A percentile compares a stretch with the other conserved stretches of the same genome.
These are phyloP conservation scores for Monosporascus sp. DNA, from an alignment of 2,329 filamentous ascomycete species.

Conservation along the genomic window DNA sequence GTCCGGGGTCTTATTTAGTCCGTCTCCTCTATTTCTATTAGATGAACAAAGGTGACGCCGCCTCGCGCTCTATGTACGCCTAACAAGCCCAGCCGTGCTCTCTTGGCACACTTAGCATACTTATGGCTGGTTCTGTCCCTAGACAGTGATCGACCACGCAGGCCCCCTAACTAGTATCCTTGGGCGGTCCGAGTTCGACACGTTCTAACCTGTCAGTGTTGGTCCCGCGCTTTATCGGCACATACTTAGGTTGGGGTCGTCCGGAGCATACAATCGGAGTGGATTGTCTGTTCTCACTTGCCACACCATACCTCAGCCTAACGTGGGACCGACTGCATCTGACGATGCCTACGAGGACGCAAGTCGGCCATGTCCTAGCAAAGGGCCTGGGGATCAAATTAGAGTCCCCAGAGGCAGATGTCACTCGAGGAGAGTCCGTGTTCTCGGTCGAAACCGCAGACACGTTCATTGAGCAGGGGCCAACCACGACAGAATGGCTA, in stretches of 20 bases:
- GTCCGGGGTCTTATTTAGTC: not conserved
- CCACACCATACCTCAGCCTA: not conserved
- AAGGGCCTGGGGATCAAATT: constrained; percentile 80
- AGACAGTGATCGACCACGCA: not conserved
- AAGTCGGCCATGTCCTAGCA: constrained; percentile 68
- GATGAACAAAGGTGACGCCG: not conserved
- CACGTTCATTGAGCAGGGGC: constrained; percentile 77
- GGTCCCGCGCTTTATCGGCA: not conserved
- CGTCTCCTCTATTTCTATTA: not conserved
- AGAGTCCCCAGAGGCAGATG: constrained; percentile 62
- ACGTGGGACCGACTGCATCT: not conserved
- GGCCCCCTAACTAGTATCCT: not conserved
- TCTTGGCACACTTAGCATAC: not conserved
- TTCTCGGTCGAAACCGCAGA: constrained; percentile 69
- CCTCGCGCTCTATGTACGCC: not conserved
- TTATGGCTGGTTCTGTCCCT: not conserved
- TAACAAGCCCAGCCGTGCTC: not conserved
- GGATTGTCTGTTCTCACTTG: not conserved
- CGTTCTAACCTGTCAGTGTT: not conserved
- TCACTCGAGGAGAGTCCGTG: constrained; percentile 73
- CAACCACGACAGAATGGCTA: constrained; percentile 70
- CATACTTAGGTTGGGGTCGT: not conserved
- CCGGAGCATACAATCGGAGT: not conserved
- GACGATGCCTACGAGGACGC: constrained; percentile 41
- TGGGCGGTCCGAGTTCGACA: not conserved